Percentiles rank a stretch among this genome's conserved stretches.
phyloP scores from a whole-genome alignment of 371 early-diverging fungal species.

The Chytridium lagenaria region DNA sequence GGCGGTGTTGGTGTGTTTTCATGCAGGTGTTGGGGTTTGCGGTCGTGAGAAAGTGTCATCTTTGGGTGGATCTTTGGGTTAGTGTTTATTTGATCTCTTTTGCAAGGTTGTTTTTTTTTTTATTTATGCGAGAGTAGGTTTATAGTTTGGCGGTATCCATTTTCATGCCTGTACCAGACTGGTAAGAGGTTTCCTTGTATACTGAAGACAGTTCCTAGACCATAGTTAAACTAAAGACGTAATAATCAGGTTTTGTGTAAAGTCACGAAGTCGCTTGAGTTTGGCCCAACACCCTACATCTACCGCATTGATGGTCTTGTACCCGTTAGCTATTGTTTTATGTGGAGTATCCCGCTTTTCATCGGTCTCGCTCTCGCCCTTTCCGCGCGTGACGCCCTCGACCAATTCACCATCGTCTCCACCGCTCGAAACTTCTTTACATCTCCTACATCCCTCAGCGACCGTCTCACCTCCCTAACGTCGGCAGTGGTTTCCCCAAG shows the following conservation, averaged over 20 bases:
- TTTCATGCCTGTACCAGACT: constrained; percentile 10
- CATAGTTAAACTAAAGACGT: neutral
- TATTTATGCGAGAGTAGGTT: neutral
- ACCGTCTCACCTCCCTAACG: neutral
- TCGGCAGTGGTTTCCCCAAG: neutral
- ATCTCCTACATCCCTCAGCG: neutral
- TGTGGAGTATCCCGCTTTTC: constrained; percentile 10
- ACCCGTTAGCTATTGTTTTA: constrained; percentile 1
- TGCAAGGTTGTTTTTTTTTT: neutral
- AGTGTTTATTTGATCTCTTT: too few species aligned
- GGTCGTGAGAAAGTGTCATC: neutral
- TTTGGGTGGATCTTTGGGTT: constrained; percentile 17
- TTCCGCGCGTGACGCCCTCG: constrained; percentile 8
- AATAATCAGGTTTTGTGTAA: neutral
- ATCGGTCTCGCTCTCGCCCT: constrained; percentile 10
- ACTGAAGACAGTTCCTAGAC: neutral
- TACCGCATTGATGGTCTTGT: constrained; percentile 10
- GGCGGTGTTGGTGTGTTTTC: neutral
- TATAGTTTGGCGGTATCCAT: constrained; percentile 5
- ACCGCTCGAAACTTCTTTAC: neutral
- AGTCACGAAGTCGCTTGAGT: constrained; percentile 1
- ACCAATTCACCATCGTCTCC: too few species aligned
- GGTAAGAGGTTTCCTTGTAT: neutral
- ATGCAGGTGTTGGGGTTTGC: neutral
- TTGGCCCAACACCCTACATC: constrained; percentile 12